These are phyloP conservation scores for Didymosphaeria variabile DNA, from an alignment of 2,329 filamentous ascomycete species.

Conservation along the genomic window DNA sequence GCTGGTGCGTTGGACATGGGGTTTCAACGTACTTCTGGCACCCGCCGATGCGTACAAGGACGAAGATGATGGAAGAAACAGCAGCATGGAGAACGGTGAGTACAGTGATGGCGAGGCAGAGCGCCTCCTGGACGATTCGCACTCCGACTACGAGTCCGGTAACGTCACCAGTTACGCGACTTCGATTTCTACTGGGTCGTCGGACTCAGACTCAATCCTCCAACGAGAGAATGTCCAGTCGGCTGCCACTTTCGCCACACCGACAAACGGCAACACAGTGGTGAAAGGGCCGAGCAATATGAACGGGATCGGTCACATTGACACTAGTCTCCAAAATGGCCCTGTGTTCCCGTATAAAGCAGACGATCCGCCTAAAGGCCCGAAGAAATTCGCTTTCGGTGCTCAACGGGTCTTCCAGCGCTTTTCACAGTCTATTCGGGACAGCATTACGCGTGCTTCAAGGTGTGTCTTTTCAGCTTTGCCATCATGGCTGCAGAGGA, in stretches of 20 bases:
- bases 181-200: slow-evolving; percentile 37
- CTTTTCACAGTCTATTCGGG: slow-evolving; percentile 32
- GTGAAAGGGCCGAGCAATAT: slow-evolving; percentile 50
- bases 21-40: slow-evolving; percentile 92
- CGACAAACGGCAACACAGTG: slow-evolving; percentile 59
- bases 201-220: slow-evolving; percentile 40
- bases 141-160: slow-evolving; percentile 59
- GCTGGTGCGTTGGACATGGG: slow-evolving; percentile 96
- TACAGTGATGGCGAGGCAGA: slow-evolving; percentile 61
- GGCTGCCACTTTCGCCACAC: slow-evolving; percentile 50
- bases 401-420: slow-evolving; percentile 29
- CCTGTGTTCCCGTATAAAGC: slow-evolving; percentile 60
- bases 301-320: slow-evolving; percentile 33
- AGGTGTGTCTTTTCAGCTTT: slow-evolving; percentile 58
- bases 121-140: slow-evolving; percentile 50
- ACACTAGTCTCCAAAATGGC: slow-evolving; percentile 53
- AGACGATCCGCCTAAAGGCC: slow-evolving; percentile 41
- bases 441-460: slow-evolving; percentile 42
- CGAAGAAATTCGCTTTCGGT: slow-evolving; percentile 47
- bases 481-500: slow-evolving; percentile 62
- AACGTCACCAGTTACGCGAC: slow-evolving; percentile 49
- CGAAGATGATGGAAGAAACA: slow-evolving; percentile 59
- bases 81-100: slow-evolving; percentile 59
- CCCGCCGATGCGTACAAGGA: slow-evolving; percentile 78
- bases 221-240: slow-evolving; percentile 43